A percentile compares a stretch with the other conserved stretches of the same genome.
Conservation (phyloP, 129 eudicot genomes). For the Arctium lappa region DNA sequence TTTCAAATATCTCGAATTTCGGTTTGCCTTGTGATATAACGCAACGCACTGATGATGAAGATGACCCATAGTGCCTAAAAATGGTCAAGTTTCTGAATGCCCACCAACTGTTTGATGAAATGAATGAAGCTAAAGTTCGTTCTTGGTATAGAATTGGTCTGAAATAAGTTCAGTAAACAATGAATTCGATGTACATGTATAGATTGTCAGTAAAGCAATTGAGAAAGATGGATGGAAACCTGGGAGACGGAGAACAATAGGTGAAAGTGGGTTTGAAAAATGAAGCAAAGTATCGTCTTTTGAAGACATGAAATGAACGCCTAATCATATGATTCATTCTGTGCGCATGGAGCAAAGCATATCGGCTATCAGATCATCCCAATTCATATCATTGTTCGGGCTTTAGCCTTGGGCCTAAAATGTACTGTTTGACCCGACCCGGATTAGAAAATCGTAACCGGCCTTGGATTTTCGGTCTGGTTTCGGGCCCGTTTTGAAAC, state of each 20-base stretch:
- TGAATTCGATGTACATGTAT: neutral
- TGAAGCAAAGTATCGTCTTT: constrained; percentile 15
- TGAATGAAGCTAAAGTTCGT: constrained; percentile 15
- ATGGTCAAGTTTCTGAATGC: constrained; percentile 23
- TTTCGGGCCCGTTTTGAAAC: neutral
- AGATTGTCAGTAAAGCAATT: neutral
- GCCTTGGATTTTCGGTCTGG: neutral
- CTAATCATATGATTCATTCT: constrained; percentile 2
- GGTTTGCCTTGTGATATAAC: constrained; percentile 71
- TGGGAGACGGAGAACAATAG: neutral
- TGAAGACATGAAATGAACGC: constrained; percentile 21
- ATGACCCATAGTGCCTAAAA: constrained; percentile 17
- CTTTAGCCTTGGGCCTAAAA: neutral
- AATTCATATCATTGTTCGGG: neutral
- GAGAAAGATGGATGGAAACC: constrained; percentile 13
- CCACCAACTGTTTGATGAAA: constrained; percentile 29
- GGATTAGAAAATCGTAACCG: neutral
- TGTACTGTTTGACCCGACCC: neutral
- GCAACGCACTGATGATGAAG: constrained; percentile 43
- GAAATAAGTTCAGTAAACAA: neutral
- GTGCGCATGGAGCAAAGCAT: neutral
- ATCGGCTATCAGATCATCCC: neutral
- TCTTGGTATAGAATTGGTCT: constrained; percentile 20
- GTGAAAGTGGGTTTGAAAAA: constrained; percentile 19
- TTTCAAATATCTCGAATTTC: constrained; percentile 59